phyloP scores from a whole-genome alignment of 78 protist genomes.

The Planoprotostelium fungivorum region DNA sequence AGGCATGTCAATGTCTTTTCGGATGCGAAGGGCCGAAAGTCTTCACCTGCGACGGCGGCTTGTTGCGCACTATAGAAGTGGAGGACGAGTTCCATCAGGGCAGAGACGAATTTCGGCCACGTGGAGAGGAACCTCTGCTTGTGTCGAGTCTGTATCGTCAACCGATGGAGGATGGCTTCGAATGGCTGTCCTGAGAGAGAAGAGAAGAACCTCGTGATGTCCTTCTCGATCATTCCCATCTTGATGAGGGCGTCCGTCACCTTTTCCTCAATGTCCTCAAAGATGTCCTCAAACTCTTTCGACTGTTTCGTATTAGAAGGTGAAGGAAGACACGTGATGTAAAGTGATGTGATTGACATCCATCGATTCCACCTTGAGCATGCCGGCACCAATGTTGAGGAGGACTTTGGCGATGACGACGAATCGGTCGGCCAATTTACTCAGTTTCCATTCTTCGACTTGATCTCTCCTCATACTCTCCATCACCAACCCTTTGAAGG shows the following conservation, averaged over 20 bases:
- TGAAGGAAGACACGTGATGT: too few relatives aligned
- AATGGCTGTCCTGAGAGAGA: background rate
- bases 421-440: background rate
- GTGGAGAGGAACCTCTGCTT: background rate
- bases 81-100: background rate
- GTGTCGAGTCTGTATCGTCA: background rate
- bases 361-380: background rate
- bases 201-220: background rate
- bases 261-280: background rate
- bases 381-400: background rate
- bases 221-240: background rate
- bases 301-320: background rate
- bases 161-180: background rate
- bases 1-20: too few relatives aligned
- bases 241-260: background rate
- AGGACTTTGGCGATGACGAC: background rate
- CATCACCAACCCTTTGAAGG: background rate
- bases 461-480: background rate
- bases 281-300: background rate
- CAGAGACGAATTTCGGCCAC: background rate
- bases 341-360: too few relatives aligned
- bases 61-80: background rate
- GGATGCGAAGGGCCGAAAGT: too few relatives aligned
- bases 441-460: background rate
- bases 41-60: too few relatives aligned